These are phyloP conservation scores for Prunella vulgaris DNA, from an alignment of 257 asterid genomes.

Conservation along the genomic window DNA sequence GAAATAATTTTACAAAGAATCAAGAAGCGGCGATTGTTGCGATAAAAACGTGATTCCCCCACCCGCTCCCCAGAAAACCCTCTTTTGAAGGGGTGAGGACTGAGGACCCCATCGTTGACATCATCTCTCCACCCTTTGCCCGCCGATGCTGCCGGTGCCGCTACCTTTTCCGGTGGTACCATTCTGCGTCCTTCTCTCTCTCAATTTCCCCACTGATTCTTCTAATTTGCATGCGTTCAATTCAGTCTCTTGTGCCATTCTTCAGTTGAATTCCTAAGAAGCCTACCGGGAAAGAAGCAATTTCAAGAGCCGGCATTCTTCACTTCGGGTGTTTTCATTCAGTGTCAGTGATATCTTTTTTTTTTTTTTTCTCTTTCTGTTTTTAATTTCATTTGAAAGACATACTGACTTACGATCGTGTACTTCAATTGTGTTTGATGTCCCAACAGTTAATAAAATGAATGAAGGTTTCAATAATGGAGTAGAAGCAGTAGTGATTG, in stretches of 20 bases:
- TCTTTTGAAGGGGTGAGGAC: too few species aligned
- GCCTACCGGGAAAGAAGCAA: neutral
- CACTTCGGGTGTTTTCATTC: neutral
- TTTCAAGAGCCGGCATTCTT: too few species aligned
- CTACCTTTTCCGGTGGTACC: neutral
- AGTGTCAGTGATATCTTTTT: too few species aligned
- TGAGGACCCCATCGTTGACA: too few species aligned
- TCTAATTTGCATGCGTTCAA: too few species aligned
- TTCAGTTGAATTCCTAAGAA: neutral
- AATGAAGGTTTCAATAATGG: conserved; percentile 15
- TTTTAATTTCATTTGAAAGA: neutral
- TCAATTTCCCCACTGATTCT: neutral
- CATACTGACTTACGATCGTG: neutral
- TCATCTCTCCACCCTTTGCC: too few species aligned
- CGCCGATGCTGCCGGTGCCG: too few species aligned
- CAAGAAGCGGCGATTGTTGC: too few species aligned
- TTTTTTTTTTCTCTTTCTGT: too few species aligned
- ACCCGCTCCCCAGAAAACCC: too few species aligned
- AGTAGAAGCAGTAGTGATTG: conserved; percentile 63
- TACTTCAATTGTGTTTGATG: neutral
- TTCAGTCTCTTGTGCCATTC: neutral
- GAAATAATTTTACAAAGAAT: too few species aligned
- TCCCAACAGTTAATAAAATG: neutral
- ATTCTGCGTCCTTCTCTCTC: neutral
- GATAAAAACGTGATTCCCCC: too few species aligned